Evolutionary conservation across 176 grass and related monocot species (phyloP), one percentile per base, ranked within the genome.

Genomic region (Oryza officinalis): DNA sequence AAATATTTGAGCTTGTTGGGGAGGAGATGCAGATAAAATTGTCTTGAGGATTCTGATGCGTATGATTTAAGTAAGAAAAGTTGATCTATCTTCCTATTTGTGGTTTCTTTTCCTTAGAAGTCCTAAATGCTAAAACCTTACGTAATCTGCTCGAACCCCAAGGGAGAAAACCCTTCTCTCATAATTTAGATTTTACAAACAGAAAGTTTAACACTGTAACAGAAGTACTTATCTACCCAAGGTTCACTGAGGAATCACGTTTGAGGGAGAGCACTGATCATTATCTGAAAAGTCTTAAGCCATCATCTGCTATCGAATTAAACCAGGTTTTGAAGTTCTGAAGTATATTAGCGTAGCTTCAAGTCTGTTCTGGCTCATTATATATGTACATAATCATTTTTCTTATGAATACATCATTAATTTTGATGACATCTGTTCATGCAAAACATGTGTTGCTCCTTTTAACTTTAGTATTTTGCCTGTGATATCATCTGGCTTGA

Each of bases 1-100:
- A 92, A 64, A 94, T 94, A 92, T 90, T 92, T 86, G 80, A 78
- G 40, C 76, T 88, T 75, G 85, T 86, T 40, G 82, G 47, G 69
- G 90, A 92, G 49, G 93, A 90, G 78, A 88, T 85, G 75, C 49
- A 38, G 27, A 78, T 84, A 27, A 90, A 74, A 81, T 64, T 83
- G 2, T 70, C 81, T 46, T 92, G 89, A 92, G 71, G 67, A 20
- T 86, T 70, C 40, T 52, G 31, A 61, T 49, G 40, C n/a, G 41
- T 76, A 17, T n/a, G 3, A 13, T 32, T 66, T 13, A 44, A 82
- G 79, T 20, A 44, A 38, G 54, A 72, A 67, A 67, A 45, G 57
- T 27, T 27, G 4, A 64, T 75, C 20, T 43, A 76, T 18, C 30
- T 64, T 76, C 20, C 20, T 67, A 14, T 59, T 35, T 67, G n/a